These are phyloP conservation scores for Noccaea caerulescens DNA, from an alignment of 345 rosid species.

Conservation along the genomic window DNA sequence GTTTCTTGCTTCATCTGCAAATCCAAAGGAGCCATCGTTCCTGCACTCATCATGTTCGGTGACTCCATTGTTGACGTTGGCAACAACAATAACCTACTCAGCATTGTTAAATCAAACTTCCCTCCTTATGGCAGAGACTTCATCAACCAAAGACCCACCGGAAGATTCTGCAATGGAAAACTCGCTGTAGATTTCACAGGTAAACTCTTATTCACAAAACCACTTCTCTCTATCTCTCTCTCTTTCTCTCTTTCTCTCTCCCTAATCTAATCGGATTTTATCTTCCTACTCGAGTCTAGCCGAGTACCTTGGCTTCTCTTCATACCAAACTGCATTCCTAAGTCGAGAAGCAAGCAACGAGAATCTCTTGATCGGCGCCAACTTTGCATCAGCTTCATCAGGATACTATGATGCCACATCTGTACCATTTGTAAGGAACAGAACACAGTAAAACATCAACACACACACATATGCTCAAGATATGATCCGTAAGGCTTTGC, in stretches of 20 bases:
- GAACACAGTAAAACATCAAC: constrained; percentile 1
- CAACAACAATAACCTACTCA: constrained; percentile 74
- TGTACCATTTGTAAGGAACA: constrained; percentile 58
- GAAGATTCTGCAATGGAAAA: constrained; percentile 92
- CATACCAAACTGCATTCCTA: constrained; percentile 83
- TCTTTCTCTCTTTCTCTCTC: constrained; percentile 6
- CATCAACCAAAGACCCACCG: constrained; percentile 67
- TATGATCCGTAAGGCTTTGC: constrained; percentile 19
- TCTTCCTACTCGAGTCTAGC: constrained; percentile 51
- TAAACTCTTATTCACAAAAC: constrained; percentile 29
- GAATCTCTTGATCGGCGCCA: constrained; percentile 68
- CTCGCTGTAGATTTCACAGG: constrained; percentile 82
- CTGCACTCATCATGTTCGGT: constrained; percentile 82
- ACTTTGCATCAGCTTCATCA: constrained; percentile 92
- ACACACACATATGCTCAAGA: constrained; percentile 3
- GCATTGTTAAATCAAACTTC: constrained; percentile 74
- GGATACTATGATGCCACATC: constrained; percentile 75
- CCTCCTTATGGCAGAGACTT: constrained; percentile 97
- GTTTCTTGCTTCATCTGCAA: constrained; percentile 28
- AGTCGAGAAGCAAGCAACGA: constrained; percentile 64
- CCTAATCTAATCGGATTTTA: constrained; percentile 8
- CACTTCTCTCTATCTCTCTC: not conserved
- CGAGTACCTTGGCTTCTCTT: constrained; percentile 78
- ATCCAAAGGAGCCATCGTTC: constrained; percentile 66
- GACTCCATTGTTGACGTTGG: constrained; percentile 92